Conservation (phyloP, 1,284 basidiomycete species). For the Sparassis latifolia region DNA sequence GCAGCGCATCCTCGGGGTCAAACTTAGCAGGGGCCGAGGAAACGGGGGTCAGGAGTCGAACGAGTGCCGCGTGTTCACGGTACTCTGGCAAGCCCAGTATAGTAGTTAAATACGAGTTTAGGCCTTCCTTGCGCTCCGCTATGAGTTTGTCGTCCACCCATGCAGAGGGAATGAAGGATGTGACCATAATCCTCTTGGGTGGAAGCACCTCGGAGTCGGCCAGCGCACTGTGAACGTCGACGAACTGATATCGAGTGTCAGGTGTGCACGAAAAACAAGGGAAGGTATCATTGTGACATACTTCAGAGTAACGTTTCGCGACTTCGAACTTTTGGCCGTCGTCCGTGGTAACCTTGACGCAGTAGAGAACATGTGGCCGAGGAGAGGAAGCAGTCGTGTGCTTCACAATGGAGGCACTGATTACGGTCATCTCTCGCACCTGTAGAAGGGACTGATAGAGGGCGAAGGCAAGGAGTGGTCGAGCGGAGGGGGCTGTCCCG, state of each 20-base stretch:
- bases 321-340: conserved; percentile 28
- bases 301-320: conserved; percentile 46
- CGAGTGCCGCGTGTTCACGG: conserved; percentile 25
- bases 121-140: conserved; percentile 42
- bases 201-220: conserved; percentile 35
- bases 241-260: conserved; percentile 30
- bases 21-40: conserved; percentile 21
- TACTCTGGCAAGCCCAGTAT: conserved; percentile 31
- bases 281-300: conserved; percentile 14
- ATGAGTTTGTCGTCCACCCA: conserved; percentile 49
- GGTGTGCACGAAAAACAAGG: neutral
- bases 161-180: conserved; percentile 42
- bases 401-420: conserved; percentile 25
- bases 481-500: too few relatives aligned
- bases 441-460: too few relatives aligned
- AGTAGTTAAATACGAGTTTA: conserved; percentile 36
- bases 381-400: conserved; percentile 48
- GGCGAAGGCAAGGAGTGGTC: too few relatives aligned
- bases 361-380: conserved; percentile 44
- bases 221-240: conserved; percentile 32
- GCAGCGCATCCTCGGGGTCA: conserved; percentile 37
- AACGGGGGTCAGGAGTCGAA: conserved; percentile 32
- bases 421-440: conserved; percentile 10
- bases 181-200: conserved; percentile 42
- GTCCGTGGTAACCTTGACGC: conserved; percentile 29